phyloP scores from a whole-genome alignment of 352 stramenopile genomes.

The Globisporangium middletonii region DNA sequence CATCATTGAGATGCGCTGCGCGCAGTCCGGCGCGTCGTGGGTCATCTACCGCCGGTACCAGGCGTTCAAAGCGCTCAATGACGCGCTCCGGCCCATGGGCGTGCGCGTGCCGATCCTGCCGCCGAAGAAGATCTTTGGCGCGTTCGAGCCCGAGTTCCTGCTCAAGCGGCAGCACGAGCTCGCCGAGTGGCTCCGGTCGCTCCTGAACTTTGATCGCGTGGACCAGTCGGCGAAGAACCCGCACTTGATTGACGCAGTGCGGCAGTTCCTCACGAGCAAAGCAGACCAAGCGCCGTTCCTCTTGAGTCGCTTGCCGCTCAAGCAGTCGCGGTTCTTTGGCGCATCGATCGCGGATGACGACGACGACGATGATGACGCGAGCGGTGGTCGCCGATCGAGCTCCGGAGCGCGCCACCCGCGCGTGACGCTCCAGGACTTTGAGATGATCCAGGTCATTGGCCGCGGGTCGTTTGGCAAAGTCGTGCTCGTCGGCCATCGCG shows the following conservation, averaged over 20 bases:
- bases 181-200: slow-evolving; percentile 53
- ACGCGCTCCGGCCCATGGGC: slow-evolving; percentile 49
- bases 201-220: slow-evolving; percentile 70
- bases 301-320: slow-evolving; percentile 54
- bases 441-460: slow-evolving; percentile 87
- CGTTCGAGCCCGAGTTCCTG: slow-evolving; percentile 79
- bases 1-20: slow-evolving; percentile 69
- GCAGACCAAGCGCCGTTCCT: slow-evolving; percentile 77
- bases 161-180: slow-evolving; percentile 64
- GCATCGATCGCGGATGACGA: slow-evolving; percentile 50
- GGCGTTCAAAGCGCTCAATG: slow-evolving; percentile 78
- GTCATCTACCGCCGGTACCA: slow-evolving; percentile 82
- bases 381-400: too few relatives aligned
- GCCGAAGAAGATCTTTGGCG: slow-evolving; percentile 81
- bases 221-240: slow-evolving; percentile 71
- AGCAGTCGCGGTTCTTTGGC: slow-evolving; percentile 65
- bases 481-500: slow-evolving; percentile 76
- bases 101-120: slow-evolving; percentile 71
- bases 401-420: slow-evolving; percentile 5
- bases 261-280: slow-evolving; percentile 76
- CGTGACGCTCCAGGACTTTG: slow-evolving; percentile 65
- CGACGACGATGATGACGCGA: slow-evolving; percentile 23
- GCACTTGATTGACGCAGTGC: slow-evolving; percentile 68
- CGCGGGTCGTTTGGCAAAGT: slow-evolving; percentile 92
- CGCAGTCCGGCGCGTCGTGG: slow-evolving; percentile 68